phyloP scores from a whole-genome alignment of 805 yeast species.

The Metschnikowia continentalis region DNA sequence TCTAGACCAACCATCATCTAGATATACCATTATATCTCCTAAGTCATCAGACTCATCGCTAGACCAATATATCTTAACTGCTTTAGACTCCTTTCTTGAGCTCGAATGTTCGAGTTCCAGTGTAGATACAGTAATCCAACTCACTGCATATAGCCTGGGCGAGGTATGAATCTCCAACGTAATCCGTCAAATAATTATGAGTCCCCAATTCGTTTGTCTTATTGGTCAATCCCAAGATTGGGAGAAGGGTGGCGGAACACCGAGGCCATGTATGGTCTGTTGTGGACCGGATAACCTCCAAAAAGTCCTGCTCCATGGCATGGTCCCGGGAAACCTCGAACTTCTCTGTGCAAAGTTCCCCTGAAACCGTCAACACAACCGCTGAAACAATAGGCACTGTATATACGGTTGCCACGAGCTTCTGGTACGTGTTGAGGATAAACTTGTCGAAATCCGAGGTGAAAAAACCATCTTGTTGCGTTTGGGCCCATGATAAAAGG shows the following conservation, averaged over 20 bases:
- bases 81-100: constrained; percentile 11
- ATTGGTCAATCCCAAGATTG: constrained; percentile 31
- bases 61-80: too few species aligned
- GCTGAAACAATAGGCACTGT: constrained; percentile 11
- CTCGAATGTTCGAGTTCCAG: constrained; percentile 33
- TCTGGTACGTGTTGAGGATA: constrained; percentile 18
- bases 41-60: too few species aligned
- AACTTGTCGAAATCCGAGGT: constrained; percentile 21
- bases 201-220: constrained; percentile 29
- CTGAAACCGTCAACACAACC: constrained; percentile 23
- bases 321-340: constrained; percentile 21
- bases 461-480: not conserved
- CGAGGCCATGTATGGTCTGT: constrained; percentile 35
- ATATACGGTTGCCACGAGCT: constrained; percentile 5
- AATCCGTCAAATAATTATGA: constrained; percentile 24
- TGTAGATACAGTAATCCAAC: constrained; percentile 31
- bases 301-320: constrained; percentile 11
- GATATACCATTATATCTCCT: too few species aligned
- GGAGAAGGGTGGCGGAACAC: constrained; percentile 35
- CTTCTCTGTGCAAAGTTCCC: constrained; percentile 31
- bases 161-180: constrained; percentile 7
- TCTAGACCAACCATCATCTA: too few species aligned
- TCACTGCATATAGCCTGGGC: constrained; percentile 17
- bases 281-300: constrained; percentile 21
- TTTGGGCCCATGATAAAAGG: constrained; percentile 13